Evolutionary conservation across 257 asterid species (phyloP).

Genomic region (Primulina huaijiensis): DNA sequence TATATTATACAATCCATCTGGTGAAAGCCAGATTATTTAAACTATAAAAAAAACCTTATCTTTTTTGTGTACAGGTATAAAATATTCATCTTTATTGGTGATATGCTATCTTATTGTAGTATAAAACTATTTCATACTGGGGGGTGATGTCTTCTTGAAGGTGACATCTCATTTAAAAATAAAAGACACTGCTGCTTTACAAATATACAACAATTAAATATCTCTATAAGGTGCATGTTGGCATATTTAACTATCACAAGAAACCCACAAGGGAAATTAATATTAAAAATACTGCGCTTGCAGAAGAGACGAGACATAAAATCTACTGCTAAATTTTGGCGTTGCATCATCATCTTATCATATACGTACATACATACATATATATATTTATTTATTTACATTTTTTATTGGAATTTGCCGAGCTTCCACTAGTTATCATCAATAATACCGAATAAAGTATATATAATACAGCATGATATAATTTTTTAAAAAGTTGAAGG

Average conservation of each 20-base stretch:
- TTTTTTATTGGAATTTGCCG: too few relatives aligned
- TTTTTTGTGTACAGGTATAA: background rate
- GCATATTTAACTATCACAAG: conserved; percentile 26
- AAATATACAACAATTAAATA: background rate
- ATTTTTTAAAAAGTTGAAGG: background rate
- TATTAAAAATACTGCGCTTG: conserved; percentile 14
- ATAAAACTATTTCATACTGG: background rate
- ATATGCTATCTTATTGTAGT: too few relatives aligned
- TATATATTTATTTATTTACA: too few relatives aligned
- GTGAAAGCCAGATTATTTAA: conserved; percentile 31
- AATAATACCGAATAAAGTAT: too few relatives aligned
- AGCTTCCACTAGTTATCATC: too few relatives aligned
- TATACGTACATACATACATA: too few relatives aligned
- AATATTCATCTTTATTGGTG: conserved; percentile 16
- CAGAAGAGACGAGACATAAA: background rate
- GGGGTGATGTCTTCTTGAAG: conserved; percentile 30
- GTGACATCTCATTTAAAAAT: conserved; percentile 25
- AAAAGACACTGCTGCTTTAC: conserved; percentile 17
- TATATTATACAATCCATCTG: conserved; percentile 29
- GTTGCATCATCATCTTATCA: background rate
- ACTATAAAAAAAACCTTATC: conserved; percentile 15
- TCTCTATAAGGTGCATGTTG: conserved; percentile 21
- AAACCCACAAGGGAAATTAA: conserved; percentile 24
- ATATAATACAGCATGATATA: too few relatives aligned
- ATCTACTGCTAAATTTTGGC: background rate